Evolutionary conservation across 2,329 filamentous ascomycete genomes (phyloP), one percentile per base, ranked within the genome.

Genomic region (Nemania serpens): DNA sequence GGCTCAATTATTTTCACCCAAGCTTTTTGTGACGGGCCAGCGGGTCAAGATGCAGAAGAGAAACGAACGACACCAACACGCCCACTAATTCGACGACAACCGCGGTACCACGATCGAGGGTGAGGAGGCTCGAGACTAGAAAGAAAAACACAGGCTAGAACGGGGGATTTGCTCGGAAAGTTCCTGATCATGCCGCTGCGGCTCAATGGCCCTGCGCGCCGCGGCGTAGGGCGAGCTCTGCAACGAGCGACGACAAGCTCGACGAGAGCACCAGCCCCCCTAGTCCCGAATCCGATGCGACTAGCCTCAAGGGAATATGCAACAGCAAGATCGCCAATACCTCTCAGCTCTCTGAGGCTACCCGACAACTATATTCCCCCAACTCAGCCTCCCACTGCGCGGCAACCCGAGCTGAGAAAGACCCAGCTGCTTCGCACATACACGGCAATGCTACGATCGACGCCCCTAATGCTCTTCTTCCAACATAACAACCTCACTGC

Each of bases 341-440:
- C 71, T 2, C 55, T 71, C 17, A 59, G 55, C 1, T 39, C 51
- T 5, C 66, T 79, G 18, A 73, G 68, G 36, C 70, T 81, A 25
- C 81, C 81, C 1, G 74, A 78, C 59, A 77, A 83, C 66, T 81
- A 82, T 65, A 75, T 81, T 2, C 88, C 84, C 78, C 85, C 87
- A 0, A 89, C 87, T 1, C 93, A 97, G 76, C 94, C 93, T 2
- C 92, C 91, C 3, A 96, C 91, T 56, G 90, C 96, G 74, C 91
- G 94, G 74, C 90, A 88, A 18, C 86, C 93, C 48, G 90, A 96
- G 74, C 89, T 89, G 71, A 90, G 94, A 75, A 97, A 98, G 79
- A 89, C 93, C 15, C 95, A 99, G 77, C 83, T 98, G 61, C 82
- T 88, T 60, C 88, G 93, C 59, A 87, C 90, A 70, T 97, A 97